Conservation (phyloP, 768 basidiomycete genomes). For the Boletus reticuloceps region DNA sequence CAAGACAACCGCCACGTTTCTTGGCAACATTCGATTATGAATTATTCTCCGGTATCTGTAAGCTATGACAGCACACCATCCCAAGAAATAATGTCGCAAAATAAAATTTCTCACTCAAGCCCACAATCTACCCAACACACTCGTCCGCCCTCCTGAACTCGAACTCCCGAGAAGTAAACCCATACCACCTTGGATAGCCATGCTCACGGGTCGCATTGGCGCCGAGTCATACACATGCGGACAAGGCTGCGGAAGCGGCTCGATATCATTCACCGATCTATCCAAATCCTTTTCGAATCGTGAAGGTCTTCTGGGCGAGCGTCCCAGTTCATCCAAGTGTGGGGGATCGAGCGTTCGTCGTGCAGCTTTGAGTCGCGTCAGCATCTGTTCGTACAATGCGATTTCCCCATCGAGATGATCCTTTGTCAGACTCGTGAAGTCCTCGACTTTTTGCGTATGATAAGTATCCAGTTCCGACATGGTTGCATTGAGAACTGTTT, state of each 20-base stretch:
- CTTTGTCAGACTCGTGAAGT: constrained; percentile 55
- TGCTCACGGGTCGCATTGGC: constrained; percentile 72
- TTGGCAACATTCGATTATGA: neutral
- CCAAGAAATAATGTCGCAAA: no score
- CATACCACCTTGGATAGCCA: constrained; percentile 72
- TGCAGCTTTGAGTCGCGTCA: constrained; percentile 57
- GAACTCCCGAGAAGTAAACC: constrained; percentile 53
- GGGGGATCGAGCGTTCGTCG: constrained; percentile 52
- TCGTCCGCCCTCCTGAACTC: constrained; percentile 38
- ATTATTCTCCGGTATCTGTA: neutral
- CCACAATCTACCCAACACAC: constrained; percentile 66
- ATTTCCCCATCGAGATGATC: constrained; percentile 82
- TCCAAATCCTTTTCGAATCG: constrained; percentile 75
- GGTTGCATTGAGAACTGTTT: constrained; percentile 85
- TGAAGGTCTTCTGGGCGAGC: constrained; percentile 58
- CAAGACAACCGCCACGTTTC: no score
- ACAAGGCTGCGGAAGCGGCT: constrained; percentile 64
- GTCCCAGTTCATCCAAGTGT: constrained; percentile 45
- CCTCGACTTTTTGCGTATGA: constrained; percentile 70
- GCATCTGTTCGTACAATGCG: constrained; percentile 66
- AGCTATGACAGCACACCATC: neutral
- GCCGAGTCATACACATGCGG: constrained; percentile 78
- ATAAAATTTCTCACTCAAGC: constrained; percentile 8
- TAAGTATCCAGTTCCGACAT: constrained; percentile 87
- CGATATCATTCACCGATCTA: constrained; percentile 43